Conservation (phyloP, 208 protist genomes). For the Trypanosoma brucei region DNA sequence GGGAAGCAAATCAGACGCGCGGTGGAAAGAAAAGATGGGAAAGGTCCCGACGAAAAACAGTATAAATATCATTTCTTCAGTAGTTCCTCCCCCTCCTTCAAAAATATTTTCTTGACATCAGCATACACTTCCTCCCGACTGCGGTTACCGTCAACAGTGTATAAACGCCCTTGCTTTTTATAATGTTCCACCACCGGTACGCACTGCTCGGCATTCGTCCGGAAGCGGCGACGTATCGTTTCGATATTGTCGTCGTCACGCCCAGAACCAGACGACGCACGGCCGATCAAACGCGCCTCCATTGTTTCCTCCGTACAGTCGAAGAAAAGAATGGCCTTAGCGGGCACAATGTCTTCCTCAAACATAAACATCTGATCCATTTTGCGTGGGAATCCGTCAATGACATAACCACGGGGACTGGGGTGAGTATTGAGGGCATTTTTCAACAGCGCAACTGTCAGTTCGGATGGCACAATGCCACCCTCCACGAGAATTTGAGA, state of each 20-base stretch:
- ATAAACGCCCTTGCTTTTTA: slow-evolving; percentile 47
- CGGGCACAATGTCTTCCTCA: slow-evolving; percentile 63
- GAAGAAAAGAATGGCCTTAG: slow-evolving; percentile 71
- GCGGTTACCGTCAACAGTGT: slow-evolving; percentile 63
- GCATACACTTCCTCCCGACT: slow-evolving; percentile 63
- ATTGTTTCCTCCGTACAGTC: slow-evolving; percentile 77
- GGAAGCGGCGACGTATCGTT: slow-evolving; percentile 66
- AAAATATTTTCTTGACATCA: slow-evolving; percentile 42
- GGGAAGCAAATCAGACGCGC: too few relatives aligned
- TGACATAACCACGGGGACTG: slow-evolving; percentile 72
- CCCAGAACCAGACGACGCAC: slow-evolving; percentile 29
- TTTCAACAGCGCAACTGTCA: slow-evolving; percentile 77
- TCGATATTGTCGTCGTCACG: slow-evolving; percentile 80
- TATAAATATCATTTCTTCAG: neutral
- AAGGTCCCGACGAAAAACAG: too few relatives aligned
- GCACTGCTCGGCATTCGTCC: slow-evolving; percentile 73
- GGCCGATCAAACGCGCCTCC: slow-evolving; percentile 55
- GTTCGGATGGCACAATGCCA: slow-evolving; percentile 84
- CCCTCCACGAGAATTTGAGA: slow-evolving; percentile 50
- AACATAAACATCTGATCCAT: slow-evolving; percentile 84
- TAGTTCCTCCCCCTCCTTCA: slow-evolving; percentile 31
- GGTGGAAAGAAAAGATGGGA: too few relatives aligned
- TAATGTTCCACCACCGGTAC: slow-evolving; percentile 84
- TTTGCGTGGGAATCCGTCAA: slow-evolving; percentile 89
- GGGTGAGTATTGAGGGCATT: slow-evolving; percentile 56